Evolutionary conservation across 495 filamentous ascomycete species (phyloP).

Genomic region (Massariosphaeria phaeospora): DNA sequence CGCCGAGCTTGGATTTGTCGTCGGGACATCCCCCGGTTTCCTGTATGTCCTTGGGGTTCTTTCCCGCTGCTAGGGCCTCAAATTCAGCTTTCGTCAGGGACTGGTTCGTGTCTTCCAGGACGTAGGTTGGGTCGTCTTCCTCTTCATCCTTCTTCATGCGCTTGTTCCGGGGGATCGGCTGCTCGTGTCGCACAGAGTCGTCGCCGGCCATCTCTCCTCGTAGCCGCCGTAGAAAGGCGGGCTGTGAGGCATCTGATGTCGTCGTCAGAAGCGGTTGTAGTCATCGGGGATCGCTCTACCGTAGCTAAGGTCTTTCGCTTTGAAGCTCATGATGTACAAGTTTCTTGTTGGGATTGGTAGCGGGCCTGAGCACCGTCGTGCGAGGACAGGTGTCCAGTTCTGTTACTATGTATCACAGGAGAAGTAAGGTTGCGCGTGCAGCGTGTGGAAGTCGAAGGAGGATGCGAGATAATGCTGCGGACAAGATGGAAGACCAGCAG

Average conservation of each 20-base stretch:
- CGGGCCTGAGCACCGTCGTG: no score
- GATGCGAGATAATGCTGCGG: no score
- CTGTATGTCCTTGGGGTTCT: conserved; percentile 15
- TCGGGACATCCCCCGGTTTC: neutral
- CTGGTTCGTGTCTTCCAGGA: conserved; percentile 46
- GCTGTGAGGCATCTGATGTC: conserved; percentile 40
- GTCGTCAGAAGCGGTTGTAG: neutral
- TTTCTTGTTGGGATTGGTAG: no score
- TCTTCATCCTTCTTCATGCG: conserved; percentile 40
- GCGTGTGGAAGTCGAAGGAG: no score
- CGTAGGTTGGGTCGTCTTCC: conserved; percentile 47
- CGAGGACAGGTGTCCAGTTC: no score
- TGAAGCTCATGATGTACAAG: conserved; percentile 40
- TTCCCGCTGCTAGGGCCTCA: conserved; percentile 37
- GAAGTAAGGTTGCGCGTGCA: no score
- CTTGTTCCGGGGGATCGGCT: conserved; percentile 42
- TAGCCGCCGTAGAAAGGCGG: conserved; percentile 42
- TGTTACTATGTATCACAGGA: no score
- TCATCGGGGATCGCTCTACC: conserved; percentile 31
- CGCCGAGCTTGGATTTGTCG: neutral
- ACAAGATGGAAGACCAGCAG: no score
- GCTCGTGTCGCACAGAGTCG: conserved; percentile 40
- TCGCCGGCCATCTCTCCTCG: conserved; percentile 41
- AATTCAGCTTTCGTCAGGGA: conserved; percentile 44
- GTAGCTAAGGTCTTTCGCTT: conserved; percentile 46